These are phyloP conservation scores for Microstroma glucosiphilum DNA, from an alignment of 1,284 basidiomycete genomes.

Conservation along the genomic window DNA sequence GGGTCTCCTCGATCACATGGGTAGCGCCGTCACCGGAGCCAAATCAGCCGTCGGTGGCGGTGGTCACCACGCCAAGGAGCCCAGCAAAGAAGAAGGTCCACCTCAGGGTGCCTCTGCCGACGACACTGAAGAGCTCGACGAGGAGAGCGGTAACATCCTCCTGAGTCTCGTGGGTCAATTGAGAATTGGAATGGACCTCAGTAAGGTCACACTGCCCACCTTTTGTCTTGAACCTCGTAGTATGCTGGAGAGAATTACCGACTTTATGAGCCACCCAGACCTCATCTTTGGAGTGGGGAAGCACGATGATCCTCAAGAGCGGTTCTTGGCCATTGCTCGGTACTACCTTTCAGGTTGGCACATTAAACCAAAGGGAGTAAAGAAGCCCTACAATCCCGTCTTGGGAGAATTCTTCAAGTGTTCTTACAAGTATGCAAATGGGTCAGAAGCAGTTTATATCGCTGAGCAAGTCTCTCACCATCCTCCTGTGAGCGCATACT, in stretches of 20 bases:
- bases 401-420: conserved; percentile 97
- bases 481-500: conserved; percentile 92
- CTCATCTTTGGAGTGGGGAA: conserved; percentile 75
- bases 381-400: conserved; percentile 98
- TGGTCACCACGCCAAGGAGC: not conserved
- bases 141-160: conserved; percentile 53
- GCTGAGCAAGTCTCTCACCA: conserved; percentile 96
- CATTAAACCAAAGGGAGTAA: conserved; percentile 98
- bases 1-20: conserved; percentile 45
- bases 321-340: conserved; percentile 82
- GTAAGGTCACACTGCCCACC: conserved; percentile 66
- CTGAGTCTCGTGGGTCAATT: conserved; percentile 70
- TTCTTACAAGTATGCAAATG: conserved; percentile 84
- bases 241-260: conserved; percentile 55
- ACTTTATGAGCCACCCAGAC: conserved; percentile 98
- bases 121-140: conserved; percentile 52
- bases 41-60: conserved; percentile 22
- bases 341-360: conserved; percentile 99
- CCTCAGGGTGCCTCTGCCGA: conserved; percentile 48
- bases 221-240: conserved; percentile 49
- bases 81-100: conserved; percentile 37
- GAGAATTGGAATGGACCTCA: conserved; percentile 86
- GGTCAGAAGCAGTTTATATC: conserved; percentile 88
- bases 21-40: conserved; percentile 35
- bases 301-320: conserved; percentile 73